Evolutionary conservation across 345 rosid species (phyloP).

Genomic region (Citrus sinensis): DNA sequence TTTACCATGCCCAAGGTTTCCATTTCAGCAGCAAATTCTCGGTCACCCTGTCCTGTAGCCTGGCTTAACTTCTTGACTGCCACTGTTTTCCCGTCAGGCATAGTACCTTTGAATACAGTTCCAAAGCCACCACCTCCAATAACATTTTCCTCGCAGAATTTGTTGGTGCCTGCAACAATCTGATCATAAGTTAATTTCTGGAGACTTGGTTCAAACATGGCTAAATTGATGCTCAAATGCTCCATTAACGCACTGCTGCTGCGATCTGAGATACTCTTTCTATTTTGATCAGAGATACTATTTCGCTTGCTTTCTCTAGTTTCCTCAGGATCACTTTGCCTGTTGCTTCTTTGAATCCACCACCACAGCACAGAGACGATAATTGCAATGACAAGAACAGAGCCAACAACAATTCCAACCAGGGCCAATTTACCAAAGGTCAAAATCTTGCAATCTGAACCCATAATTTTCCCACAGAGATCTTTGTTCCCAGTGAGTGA

Average conservation of each 20-base stretch:
- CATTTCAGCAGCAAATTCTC: slow-evolving; percentile 33
- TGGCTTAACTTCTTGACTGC: slow-evolving; percentile 90
- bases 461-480: slow-evolving; percentile 52
- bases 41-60: slow-evolving; percentile 77
- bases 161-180: slow-evolving; percentile 72
- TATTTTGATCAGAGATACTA: too few relatives aligned
- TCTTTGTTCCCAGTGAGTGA: slow-evolving; percentile 58
- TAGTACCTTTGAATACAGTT: slow-evolving; percentile 74
- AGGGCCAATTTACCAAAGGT: slow-evolving; percentile 29
- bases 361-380: slow-evolving; percentile 35
- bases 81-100: slow-evolving; percentile 56
- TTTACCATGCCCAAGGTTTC: slow-evolving; percentile 92
- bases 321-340: slow-evolving; percentile 38
- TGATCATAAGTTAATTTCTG: slow-evolving; percentile 64
- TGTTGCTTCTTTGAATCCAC: slow-evolving; percentile 37
- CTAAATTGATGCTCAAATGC: slow-evolving; percentile 82
- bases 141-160: slow-evolving; percentile 76
- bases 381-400: slow-evolving; percentile 27
- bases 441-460: slow-evolving; percentile 45
- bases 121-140: slow-evolving; percentile 94
- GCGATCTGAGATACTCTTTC: slow-evolving; percentile 36
- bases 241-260: slow-evolving; percentile 73
- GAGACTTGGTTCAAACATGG: slow-evolving; percentile 83
- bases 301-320: slow-evolving; percentile 33
- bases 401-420: slow-evolving; percentile 43